Evolutionary conservation across 257 asterid genomes (phyloP).

Genomic region (Striga asiatica): DNA sequence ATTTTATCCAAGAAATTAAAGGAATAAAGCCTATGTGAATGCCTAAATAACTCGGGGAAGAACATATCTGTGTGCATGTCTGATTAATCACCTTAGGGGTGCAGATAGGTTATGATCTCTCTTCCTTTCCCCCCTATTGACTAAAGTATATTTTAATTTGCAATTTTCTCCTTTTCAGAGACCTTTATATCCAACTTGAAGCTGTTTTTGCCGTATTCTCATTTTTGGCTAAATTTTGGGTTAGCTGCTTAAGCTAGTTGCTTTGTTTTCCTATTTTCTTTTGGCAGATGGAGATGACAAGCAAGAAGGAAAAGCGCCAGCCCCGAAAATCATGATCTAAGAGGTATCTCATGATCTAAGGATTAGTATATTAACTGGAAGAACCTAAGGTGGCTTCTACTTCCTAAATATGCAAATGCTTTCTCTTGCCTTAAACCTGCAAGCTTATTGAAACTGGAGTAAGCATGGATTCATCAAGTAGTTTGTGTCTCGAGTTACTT

Average conservation of each 20-base stretch:
- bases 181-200: too few species aligned
- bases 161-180: too few species aligned
- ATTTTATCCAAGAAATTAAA: too few species aligned
- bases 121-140: not conserved
- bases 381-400: slow-evolving; percentile 7
- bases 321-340: slow-evolving; percentile 34
- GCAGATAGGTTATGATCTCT: not conserved
- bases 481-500: not conserved
- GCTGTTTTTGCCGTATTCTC: too few species aligned
- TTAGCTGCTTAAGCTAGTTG: too few species aligned
- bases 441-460: not conserved
- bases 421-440: not conserved
- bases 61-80: too few species aligned
- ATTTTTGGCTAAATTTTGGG: too few species aligned
- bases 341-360: slow-evolving; percentile 17
- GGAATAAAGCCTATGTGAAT: too few species aligned
- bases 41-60: too few species aligned
- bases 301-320: slow-evolving; percentile 28
- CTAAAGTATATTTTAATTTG: not conserved
- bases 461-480: not conserved
- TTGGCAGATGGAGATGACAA: slow-evolving; percentile 30
- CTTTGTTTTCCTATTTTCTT: too few species aligned
- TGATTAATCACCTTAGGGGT: not conserved
- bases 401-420: not conserved
- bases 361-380: not conserved